Percentiles rank a stretch among this genome's conserved stretches.
phyloP scores from a whole-genome alignment of 1,284 basidiomycete genomes.

The Cryptococcus hybrid region DNA sequence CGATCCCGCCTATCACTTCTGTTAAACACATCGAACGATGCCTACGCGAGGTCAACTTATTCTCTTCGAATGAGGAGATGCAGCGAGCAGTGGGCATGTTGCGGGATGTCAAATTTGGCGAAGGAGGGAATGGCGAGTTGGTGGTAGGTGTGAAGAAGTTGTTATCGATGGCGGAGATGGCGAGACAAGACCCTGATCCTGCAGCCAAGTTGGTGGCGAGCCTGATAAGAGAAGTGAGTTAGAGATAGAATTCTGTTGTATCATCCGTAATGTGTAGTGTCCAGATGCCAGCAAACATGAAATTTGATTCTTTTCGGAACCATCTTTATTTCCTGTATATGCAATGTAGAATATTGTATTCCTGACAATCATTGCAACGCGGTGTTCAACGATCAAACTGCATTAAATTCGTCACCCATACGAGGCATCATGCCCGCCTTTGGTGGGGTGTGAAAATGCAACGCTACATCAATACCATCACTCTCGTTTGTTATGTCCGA shows the following conservation, averaged over 20 bases:
- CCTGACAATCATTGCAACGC: too few relatives aligned
- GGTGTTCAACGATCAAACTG: too few relatives aligned
- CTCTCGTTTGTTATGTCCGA: too few relatives aligned
- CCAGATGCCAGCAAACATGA: too few relatives aligned
- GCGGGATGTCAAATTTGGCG: constrained; percentile 69
- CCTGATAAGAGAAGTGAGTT: constrained; percentile 55
- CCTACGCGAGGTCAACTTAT: constrained; percentile 79
- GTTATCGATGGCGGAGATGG: constrained; percentile 92
- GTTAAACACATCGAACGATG: constrained; percentile 73
- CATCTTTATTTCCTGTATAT: too few relatives aligned
- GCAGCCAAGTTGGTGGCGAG: constrained; percentile 70
- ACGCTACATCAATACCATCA: too few relatives aligned
- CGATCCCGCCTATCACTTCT: constrained; percentile 76
- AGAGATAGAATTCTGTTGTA: constrained; percentile 1
- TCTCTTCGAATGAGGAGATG: constrained; percentile 62
- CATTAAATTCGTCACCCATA: too few relatives aligned
- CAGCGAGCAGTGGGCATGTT: constrained; percentile 66
- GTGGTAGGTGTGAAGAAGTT: constrained; percentile 94
- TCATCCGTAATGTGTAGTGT: too few relatives aligned
- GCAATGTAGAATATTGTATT: too few relatives aligned
- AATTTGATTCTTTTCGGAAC: too few relatives aligned
- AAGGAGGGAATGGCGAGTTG: constrained; percentile 55
- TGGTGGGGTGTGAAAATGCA: too few relatives aligned
- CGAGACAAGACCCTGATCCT: constrained; percentile 82
- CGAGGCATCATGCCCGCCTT: too few relatives aligned